A percentile compares a stretch with the other conserved stretches of the same genome.
Conservation (phyloP, 2,329 filamentous ascomycete species). For the Diaporthe vexans region DNA sequence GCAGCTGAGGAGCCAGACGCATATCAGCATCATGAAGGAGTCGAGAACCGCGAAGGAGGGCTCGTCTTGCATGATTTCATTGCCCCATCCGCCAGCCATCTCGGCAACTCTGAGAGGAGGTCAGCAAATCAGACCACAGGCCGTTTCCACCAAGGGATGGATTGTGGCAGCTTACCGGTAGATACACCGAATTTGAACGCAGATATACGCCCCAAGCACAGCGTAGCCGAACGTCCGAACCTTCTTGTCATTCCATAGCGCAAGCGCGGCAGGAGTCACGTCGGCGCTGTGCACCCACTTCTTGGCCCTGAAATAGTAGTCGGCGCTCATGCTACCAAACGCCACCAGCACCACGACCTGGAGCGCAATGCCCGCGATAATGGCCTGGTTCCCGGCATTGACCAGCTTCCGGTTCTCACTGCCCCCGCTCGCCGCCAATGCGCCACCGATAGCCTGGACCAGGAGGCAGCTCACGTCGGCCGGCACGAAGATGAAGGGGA, state of each 20-base stretch:
- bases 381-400: constrained; percentile 62
- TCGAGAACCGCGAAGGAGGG: constrained; percentile 72
- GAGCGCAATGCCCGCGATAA: constrained; percentile 67
- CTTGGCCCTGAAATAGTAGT: constrained; percentile 61
- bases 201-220: constrained; percentile 59
- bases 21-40: constrained; percentile 65
- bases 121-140: neutral
- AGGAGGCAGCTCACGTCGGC: constrained; percentile 71
- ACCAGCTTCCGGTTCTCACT: constrained; percentile 55
- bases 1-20: constrained; percentile 62
- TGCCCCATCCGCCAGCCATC: constrained; percentile 75
- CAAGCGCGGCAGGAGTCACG: constrained; percentile 49
- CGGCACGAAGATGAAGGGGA: constrained; percentile 71
- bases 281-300: constrained; percentile 54
- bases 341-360: constrained; percentile 64
- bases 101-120: constrained; percentile 66
- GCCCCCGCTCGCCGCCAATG: constrained; percentile 63
- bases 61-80: constrained; percentile 74
- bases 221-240: constrained; percentile 61
- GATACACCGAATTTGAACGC: constrained; percentile 66
- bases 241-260: constrained; percentile 58
- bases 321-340: constrained; percentile 60
- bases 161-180: constrained; percentile 60
- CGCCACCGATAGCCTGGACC: constrained; percentile 71
- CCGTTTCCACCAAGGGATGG: no score